Percentiles rank a stretch among this genome's conserved stretches.
These are phyloP conservation scores for Erysimum cheiri DNA, from an alignment of 441 rosid genomes.

Conservation along the genomic window DNA sequence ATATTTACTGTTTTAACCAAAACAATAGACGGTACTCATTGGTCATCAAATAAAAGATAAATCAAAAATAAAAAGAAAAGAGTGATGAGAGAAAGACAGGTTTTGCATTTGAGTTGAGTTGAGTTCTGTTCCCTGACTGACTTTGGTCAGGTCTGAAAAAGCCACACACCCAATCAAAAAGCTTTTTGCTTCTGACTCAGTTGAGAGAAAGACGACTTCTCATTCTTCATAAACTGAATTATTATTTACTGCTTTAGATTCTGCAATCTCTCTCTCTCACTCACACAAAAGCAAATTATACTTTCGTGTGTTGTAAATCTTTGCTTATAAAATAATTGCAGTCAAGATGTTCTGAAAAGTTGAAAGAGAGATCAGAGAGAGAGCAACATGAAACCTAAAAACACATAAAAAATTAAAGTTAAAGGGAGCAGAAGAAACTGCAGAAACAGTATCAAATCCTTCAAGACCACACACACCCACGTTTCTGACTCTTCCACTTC, in stretches of 20 bases:
- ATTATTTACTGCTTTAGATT: slow-evolving; percentile 23
- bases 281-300: neutral
- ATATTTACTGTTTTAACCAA: too few species aligned
- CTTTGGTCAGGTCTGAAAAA: slow-evolving; percentile 43
- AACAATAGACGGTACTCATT: too few species aligned
- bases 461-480: slow-evolving; percentile 41
- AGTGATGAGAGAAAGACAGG: slow-evolving; percentile 31
- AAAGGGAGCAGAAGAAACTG: slow-evolving; percentile 41
- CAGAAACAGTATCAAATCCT: slow-evolving; percentile 36
- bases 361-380: slow-evolving; percentile 30
- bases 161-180: slow-evolving; percentile 40
- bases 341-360: slow-evolving; percentile 36
- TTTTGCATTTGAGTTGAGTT: slow-evolving; percentile 30
- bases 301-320: slow-evolving; percentile 12
- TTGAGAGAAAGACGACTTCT: slow-evolving; percentile 21
- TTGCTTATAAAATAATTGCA: slow-evolving; percentile 13
- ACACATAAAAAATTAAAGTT: slow-evolving; percentile 4
- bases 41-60: neutral
- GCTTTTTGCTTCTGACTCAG: slow-evolving; percentile 26
- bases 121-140: slow-evolving; percentile 36
- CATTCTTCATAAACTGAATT: slow-evolving; percentile 24
- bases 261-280: slow-evolving; percentile 12
- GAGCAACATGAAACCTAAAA: slow-evolving; percentile 32
- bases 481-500: slow-evolving; percentile 44
- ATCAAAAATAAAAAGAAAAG: neutral